Evolutionary conservation across 148 eudicot genomes (phyloP).

Genomic region (Fagopyrum homotropicum): DNA sequence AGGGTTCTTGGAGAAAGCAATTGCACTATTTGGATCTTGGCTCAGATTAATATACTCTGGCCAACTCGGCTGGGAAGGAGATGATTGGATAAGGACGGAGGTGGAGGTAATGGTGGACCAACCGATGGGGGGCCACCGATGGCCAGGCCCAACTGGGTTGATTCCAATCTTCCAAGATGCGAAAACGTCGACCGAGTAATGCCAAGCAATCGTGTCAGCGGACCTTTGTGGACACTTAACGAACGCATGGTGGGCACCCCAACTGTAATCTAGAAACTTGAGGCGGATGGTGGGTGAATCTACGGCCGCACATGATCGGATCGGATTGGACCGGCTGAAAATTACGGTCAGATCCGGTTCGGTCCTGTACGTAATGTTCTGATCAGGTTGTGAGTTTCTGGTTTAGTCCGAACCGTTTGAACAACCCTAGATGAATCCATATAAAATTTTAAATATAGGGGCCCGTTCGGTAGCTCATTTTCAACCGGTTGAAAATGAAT

Average conservation of each 20-base stretch:
- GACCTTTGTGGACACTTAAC: not conserved
- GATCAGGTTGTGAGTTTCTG: too few species aligned
- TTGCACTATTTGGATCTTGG: not conserved
- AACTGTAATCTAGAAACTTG: not conserved
- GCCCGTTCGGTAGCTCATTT: too few species aligned
- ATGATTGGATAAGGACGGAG: not conserved
- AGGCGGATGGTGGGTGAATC: too few species aligned
- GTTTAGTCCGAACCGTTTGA: too few species aligned
- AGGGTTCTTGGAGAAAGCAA: slow-evolving; percentile 10
- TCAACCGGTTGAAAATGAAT: too few species aligned
- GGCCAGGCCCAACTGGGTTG: slow-evolving; percentile 1
- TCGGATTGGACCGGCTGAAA: too few species aligned
- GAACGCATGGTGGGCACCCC: not conserved
- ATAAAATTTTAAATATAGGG: too few species aligned
- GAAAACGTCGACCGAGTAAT: not conserved
- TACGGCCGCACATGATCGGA: too few species aligned
- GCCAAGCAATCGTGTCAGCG: not conserved
- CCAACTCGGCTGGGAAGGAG: not conserved
- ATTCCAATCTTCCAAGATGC: not conserved
- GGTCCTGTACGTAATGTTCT: too few species aligned
- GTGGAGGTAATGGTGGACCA: not conserved
- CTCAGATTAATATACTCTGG: not conserved
- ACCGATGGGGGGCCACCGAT: not conserved
- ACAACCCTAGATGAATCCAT: too few species aligned
- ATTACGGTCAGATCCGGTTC: too few species aligned